Conservation (phyloP, 805 yeast species). For the Naumovozyma castellii region DNA sequence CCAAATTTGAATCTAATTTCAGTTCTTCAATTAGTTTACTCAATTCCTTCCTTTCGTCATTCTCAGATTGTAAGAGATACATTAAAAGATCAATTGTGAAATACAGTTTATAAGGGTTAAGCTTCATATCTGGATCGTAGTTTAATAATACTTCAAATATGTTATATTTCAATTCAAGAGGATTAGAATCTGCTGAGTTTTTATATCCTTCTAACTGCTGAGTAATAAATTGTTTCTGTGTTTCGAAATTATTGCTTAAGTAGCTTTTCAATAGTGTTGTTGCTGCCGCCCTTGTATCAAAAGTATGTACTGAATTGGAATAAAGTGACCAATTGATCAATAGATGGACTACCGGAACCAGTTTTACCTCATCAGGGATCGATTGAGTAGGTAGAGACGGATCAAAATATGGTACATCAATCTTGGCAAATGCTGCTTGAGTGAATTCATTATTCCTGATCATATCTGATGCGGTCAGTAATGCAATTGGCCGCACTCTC, state of each 20-base stretch:
- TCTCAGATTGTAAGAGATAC: slow-evolving; percentile 37
- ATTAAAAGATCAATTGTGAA: slow-evolving; percentile 64
- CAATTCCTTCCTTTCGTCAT: slow-evolving; percentile 41
- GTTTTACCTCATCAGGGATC: slow-evolving; percentile 1
- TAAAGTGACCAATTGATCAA: slow-evolving; percentile 74
- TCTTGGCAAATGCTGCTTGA: slow-evolving; percentile 63
- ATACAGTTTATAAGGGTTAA: slow-evolving; percentile 86
- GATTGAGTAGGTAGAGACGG: slow-evolving; percentile 43
- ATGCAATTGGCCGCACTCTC: slow-evolving; percentile 54
- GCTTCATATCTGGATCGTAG: slow-evolving; percentile 57
- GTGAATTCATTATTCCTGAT: slow-evolving; percentile 56
- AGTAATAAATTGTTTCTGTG: slow-evolving; percentile 51
- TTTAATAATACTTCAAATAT: slow-evolving; percentile 63
- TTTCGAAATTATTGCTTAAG: slow-evolving; percentile 51
- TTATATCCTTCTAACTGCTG: slow-evolving; percentile 51
- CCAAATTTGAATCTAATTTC: slow-evolving; percentile 26
- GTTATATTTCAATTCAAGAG: slow-evolving; percentile 30
- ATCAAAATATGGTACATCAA: slow-evolving; percentile 89
- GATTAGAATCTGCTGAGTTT: slow-evolving; percentile 23
- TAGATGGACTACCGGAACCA: slow-evolving; percentile 63
- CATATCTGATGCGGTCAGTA: slow-evolving; percentile 68
- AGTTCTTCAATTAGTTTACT: slow-evolving; percentile 41
- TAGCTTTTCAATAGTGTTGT: slow-evolving; percentile 56
- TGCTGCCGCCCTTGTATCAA: slow-evolving; percentile 73
- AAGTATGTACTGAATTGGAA: slow-evolving; percentile 73